Evolutionary conservation across 495 filamentous ascomycete genomes (phyloP), one percentile per base, ranked within the genome.

Genomic region (Penicillium riverlandense): DNA sequence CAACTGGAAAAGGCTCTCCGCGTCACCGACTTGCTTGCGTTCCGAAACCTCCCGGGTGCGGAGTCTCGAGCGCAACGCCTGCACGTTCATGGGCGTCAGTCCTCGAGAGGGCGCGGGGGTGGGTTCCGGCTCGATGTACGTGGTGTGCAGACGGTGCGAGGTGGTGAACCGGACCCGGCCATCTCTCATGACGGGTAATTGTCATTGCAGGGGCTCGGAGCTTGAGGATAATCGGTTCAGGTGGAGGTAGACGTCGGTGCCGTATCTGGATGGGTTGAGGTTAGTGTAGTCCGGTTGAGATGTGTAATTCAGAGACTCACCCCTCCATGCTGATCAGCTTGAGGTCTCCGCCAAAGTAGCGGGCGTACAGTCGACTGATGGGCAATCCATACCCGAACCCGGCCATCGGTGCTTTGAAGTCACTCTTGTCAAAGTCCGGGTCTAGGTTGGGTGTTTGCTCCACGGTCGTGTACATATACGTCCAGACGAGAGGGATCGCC

Each of bases 261-360:
- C 92, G 64, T 98, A 98, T 34, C 92, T 98, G 35, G 8, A 2
- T 16, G 8, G 36, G 49, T 15, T 16, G n/a, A 28, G 36, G 32
- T 47, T 7, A 48, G 48, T 52, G 47, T 41, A 28, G 27, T 22
- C 6, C 4, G 2, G 22, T 22, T 22, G 22, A 4, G 22, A 6
- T 22, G 22, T 3, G 22, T 22, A 22, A 22, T 22, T 22, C 4
- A 22, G 22, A 22, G 16, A 66, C 88, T 70, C 72, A 96, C 92
- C 92, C 92, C 72, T 98, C 92, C 92, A 98, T 96, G 61, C 91
- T 96, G 56, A 97, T 98, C 67, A 98, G 59, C 61, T 96, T 97
- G 50, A 98, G 63, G 63, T 98, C 92, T 35, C 92, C 92, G 30
- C 92, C 92, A 61, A 98, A 98, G 67, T 98, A 98, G 47, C 92